Percentiles rank a stretch among this genome's conserved stretches.
These are phyloP conservation scores for Leishmania mexicana DNA, from an alignment of 208 protist genomes.

Conservation along the genomic window DNA sequence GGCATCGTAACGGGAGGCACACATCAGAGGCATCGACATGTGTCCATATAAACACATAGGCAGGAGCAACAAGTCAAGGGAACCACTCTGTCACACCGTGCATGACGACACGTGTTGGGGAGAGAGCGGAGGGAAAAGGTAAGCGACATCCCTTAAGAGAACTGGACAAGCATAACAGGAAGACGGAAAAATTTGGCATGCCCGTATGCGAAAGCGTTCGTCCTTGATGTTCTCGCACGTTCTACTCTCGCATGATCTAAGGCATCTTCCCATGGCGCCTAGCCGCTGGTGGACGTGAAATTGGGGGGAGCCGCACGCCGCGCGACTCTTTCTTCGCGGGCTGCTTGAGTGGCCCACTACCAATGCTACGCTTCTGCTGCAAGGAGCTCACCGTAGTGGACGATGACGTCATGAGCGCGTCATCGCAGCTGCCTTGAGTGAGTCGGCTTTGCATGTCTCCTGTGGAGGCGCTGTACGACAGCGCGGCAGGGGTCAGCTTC, in stretches of 20 bases:
- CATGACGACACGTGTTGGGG: not conserved
- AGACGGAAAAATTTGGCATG: no score
- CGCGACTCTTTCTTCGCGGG: not conserved
- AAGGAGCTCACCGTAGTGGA: not conserved
- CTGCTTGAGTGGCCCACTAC: not conserved
- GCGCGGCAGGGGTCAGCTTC: slow-evolving; percentile 25
- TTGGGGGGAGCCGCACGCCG: slow-evolving; percentile 19
- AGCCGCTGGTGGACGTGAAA: slow-evolving; percentile 10
- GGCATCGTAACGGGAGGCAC: not conserved
- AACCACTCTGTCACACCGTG: not conserved
- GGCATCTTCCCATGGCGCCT: slow-evolving; percentile 14
- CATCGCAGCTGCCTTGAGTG: slow-evolving; percentile 8
- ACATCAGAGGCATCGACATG: not conserved
- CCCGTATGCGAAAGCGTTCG: not conserved
- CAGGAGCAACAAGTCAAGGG: not conserved
- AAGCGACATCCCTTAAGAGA: not conserved
- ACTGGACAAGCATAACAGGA: not conserved
- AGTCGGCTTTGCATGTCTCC: slow-evolving; percentile 14
- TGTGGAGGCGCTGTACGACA: slow-evolving; percentile 18
- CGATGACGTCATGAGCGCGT: slow-evolving; percentile 11
- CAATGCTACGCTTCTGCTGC: slow-evolving; percentile 7
- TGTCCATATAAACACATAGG: not conserved
- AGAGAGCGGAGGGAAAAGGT: no score
- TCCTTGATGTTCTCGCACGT: not conserved
- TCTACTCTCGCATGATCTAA: not conserved